Evolutionary conservation across 768 basidiomycete genomes (phyloP).

Genomic region (Termitomyces eurrhizus): DNA sequence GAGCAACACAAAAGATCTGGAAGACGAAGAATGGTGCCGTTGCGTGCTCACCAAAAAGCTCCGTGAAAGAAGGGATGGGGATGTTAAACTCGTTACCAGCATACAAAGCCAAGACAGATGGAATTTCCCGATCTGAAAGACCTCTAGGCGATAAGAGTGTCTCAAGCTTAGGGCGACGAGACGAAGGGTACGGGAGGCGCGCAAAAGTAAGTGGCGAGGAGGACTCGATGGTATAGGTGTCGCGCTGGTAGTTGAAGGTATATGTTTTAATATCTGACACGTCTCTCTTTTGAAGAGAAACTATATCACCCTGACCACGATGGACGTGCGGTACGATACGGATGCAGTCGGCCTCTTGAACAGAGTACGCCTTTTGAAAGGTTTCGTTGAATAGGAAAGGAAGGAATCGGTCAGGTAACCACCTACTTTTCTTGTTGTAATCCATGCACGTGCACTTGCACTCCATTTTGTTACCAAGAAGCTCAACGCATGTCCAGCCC

Average conservation of each 20-base stretch:
- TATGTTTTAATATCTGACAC: constrained; percentile 57
- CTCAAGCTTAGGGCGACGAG: constrained; percentile 60
- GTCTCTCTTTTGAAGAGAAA: constrained; percentile 63
- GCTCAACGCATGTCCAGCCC: constrained; percentile 85
- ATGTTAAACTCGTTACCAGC: constrained; percentile 97
- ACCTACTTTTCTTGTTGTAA: constrained; percentile 72
- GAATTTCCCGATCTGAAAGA: constrained; percentile 44
- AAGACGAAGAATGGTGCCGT: constrained; percentile 99
- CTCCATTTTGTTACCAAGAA: constrained; percentile 93
- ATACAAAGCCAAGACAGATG: constrained; percentile 60
- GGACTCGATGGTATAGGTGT: constrained; percentile 79
- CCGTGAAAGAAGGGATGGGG: constrained; percentile 90
- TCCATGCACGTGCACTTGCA: constrained; percentile 67
- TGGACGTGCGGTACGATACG: constrained; percentile 77
- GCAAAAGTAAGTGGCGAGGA: constrained; percentile 58
- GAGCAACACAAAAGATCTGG: constrained; percentile 94
- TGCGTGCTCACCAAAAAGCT: constrained; percentile 92
- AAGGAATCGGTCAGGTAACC: neutral
- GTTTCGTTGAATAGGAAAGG: neutral
- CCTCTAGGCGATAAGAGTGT: constrained; percentile 61
- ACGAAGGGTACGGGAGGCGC: constrained; percentile 86
- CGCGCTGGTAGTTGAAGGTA: constrained; percentile 92
- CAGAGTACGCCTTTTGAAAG: constrained; percentile 46
- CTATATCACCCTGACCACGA: constrained; percentile 88
- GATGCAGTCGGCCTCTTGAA: constrained; percentile 76